phyloP scores from a whole-genome alignment of 129 eudicot species.

The Calendula officinalis region DNA sequence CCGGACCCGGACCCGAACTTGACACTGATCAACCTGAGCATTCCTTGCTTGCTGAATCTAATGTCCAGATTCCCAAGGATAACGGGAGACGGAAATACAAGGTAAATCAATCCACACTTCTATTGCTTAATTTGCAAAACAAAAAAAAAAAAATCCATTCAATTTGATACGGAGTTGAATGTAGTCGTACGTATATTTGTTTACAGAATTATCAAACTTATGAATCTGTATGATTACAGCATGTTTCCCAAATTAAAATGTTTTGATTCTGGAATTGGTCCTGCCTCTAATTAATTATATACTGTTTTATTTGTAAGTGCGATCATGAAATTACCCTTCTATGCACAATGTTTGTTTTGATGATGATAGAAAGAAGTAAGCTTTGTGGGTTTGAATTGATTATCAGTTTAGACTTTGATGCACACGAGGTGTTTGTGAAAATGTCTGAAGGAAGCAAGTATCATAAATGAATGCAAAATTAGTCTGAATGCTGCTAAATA shows the following conservation, averaged over 20 bases:
- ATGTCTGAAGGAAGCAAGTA: constrained; percentile 25
- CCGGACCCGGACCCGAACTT: constrained; percentile 20
- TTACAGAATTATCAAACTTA: constrained; percentile 6
- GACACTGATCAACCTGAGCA: constrained; percentile 16
- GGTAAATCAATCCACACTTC: constrained; percentile 9
- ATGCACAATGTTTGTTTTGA: neutral
- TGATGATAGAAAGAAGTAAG: constrained; percentile 13
- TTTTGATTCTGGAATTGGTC: constrained; percentile 17
- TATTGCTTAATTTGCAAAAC: neutral
- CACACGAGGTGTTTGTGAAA: constrained; percentile 32
- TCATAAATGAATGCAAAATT: constrained; percentile 54
- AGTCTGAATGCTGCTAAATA: too few relatives aligned
- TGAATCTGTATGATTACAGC: constrained; percentile 8
- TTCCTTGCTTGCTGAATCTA: constrained; percentile 21
- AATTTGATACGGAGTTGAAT: constrained; percentile 1
- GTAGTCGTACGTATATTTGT: constrained; percentile 4
- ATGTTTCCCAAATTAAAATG: neutral
- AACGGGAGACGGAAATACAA: constrained; percentile 15
- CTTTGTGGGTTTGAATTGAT: constrained; percentile 1
- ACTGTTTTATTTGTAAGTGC: neutral
- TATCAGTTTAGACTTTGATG: constrained; percentile 10
- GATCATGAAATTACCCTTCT: constrained; percentile 3
- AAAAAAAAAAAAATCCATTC: neutral
- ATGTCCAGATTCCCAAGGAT: constrained; percentile 24
- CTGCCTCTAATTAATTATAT: neutral